Conservation (phyloP, 768 basidiomycete species). For the Rickenella mellea region DNA sequence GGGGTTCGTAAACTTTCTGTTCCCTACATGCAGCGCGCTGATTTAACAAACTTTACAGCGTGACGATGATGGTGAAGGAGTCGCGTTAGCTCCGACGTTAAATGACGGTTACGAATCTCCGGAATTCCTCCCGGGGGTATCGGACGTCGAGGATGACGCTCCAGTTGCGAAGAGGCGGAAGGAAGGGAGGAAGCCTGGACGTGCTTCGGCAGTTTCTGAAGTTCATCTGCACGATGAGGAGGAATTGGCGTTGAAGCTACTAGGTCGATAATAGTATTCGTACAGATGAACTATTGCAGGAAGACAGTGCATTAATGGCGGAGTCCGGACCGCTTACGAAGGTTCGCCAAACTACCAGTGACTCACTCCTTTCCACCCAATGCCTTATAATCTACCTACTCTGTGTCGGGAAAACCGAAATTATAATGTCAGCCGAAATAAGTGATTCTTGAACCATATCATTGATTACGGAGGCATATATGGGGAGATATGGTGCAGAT, state of each 20-base stretch:
- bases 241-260: slow-evolving; percentile 53
- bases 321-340: too few relatives aligned
- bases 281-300: not conserved
- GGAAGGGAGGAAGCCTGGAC: slow-evolving; percentile 18
- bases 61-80: slow-evolving; percentile 21
- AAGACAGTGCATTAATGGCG: too few relatives aligned
- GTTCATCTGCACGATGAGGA: slow-evolving; percentile 43
- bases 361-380: too few relatives aligned
- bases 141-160: slow-evolving; percentile 21
- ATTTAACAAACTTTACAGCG: not conserved
- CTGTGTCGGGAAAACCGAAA: too few relatives aligned
- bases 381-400: too few relatives aligned
- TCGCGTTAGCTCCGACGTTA: slow-evolving; percentile 26
- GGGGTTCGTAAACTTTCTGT: slow-evolving; percentile 25
- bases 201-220: too few relatives aligned
- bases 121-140: slow-evolving; percentile 46
- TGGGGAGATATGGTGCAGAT: too few relatives aligned
- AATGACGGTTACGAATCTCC: slow-evolving; percentile 68
- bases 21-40: not conserved
- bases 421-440: too few relatives aligned
- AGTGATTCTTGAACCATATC: too few relatives aligned
- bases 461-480: too few relatives aligned
- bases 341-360: too few relatives aligned
- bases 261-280: slow-evolving; percentile 15
- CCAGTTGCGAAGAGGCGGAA: slow-evolving; percentile 22